phyloP scores from a whole-genome alignment of 257 asterid genomes.

The Henckelia pumila region DNA sequence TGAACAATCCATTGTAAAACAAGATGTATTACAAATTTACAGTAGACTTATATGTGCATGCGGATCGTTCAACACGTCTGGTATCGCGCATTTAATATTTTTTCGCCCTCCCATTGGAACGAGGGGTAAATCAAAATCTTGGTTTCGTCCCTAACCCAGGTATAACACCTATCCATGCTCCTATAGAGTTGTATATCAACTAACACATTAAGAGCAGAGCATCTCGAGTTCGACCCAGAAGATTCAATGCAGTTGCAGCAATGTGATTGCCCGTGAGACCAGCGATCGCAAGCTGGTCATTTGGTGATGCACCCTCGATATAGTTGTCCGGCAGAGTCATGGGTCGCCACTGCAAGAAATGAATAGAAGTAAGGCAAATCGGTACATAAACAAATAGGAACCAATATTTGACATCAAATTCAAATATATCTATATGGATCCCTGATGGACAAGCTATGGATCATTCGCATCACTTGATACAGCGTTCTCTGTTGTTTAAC shows the following conservation, averaged over 20 bases:
- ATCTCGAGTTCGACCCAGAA: constrained; percentile 81
- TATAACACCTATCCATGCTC: neutral
- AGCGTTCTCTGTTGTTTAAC: no score
- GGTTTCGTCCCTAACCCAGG: neutral
- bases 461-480: neutral
- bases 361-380: neutral
- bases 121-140: neutral
- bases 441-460: neutral
- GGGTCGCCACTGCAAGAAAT: constrained; percentile 75
- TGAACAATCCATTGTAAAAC: no score
- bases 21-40: no score
- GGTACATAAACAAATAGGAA: neutral
- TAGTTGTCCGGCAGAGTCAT: constrained; percentile 78
- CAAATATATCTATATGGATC: neutral
- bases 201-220: constrained; percentile 78
- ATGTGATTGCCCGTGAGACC: constrained; percentile 79
- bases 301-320: constrained; percentile 60
- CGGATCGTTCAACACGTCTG: neutral
- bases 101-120: neutral
- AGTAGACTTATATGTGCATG: neutral
- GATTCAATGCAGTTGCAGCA: constrained; percentile 82
- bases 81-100: no score
- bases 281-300: constrained; percentile 65
- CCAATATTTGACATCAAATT: neutral
- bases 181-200: neutral